These are phyloP conservation scores for Zangia roseola DNA, from an alignment of 768 basidiomycete genomes.

Conservation along the genomic window DNA sequence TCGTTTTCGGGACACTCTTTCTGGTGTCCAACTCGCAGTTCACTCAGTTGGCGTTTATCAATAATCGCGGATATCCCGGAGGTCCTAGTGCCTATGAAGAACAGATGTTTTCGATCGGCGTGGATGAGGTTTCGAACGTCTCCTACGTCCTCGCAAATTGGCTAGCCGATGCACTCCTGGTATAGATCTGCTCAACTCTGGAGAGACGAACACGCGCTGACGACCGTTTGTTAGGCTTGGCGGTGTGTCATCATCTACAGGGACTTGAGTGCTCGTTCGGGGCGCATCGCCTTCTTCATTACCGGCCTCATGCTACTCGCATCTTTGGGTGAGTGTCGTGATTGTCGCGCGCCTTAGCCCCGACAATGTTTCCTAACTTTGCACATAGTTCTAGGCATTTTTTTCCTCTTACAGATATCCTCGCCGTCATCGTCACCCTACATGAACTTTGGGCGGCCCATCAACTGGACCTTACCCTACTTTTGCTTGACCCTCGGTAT, in stretches of 20 bases:
- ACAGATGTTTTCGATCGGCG: constrained; percentile 28
- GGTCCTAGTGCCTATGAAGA: constrained; percentile 24
- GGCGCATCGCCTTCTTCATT: constrained; percentile 15
- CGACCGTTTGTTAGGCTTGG: constrained; percentile 20
- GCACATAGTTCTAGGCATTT: constrained; percentile 18
- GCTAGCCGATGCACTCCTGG: constrained; percentile 27
- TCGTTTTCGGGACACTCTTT: constrained; percentile 24
- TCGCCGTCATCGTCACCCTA: constrained; percentile 28
- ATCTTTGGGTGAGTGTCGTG: constrained; percentile 22
- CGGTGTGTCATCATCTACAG: constrained; percentile 29
- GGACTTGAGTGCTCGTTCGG: constrained; percentile 14
- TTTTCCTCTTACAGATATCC: constrained; percentile 28
- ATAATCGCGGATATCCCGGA: constrained; percentile 26
- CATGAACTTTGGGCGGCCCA: constrained; percentile 4
- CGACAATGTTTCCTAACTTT: not conserved
- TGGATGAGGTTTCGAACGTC: constrained; percentile 24
- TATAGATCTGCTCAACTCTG: not conserved
- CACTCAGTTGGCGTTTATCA: constrained; percentile 30
- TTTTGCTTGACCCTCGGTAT: constrained; percentile 24
- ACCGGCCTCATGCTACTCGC: constrained; percentile 24
- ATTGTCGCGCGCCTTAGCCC: not conserved
- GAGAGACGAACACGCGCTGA: not conserved
- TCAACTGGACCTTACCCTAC: constrained; percentile 31
- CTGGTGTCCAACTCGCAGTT: constrained; percentile 28
- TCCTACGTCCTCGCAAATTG: constrained; percentile 30